A percentile compares a stretch with the other conserved stretches of the same genome.
These are phyloP conservation scores for Dothideomycetes sp. DNA, from an alignment of 2,329 filamentous ascomycete genomes.

Conservation along the genomic window DNA sequence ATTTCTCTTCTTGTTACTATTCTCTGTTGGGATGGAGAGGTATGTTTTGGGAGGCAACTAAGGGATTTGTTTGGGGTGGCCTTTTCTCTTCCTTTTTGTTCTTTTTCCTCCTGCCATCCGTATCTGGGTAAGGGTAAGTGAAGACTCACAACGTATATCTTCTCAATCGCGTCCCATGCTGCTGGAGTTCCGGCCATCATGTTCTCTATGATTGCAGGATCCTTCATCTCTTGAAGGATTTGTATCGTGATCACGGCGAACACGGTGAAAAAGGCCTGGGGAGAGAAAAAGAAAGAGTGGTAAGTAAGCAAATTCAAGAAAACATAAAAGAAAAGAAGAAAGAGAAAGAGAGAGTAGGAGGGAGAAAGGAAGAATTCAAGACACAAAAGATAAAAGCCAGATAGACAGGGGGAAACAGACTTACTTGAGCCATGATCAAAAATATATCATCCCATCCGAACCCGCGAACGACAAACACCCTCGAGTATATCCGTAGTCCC, in stretches of 20 bases:
- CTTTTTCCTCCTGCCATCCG: too few species aligned
- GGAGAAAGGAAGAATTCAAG: neutral
- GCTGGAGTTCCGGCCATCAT: neutral
- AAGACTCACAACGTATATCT: neutral
- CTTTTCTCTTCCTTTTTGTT: too few species aligned
- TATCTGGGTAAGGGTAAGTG: too few species aligned
- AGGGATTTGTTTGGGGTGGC: too few species aligned
- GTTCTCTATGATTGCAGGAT: neutral
- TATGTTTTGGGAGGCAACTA: too few species aligned
- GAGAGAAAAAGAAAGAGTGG: neutral
- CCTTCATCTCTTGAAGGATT: neutral
- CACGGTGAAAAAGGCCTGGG: neutral
- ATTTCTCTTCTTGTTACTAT: neutral
- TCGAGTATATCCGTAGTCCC: conserved; percentile 1
- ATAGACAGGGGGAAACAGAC: too few species aligned
- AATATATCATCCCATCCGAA: conserved; percentile 2
- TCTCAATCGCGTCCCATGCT: neutral
- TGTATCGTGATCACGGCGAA: neutral
- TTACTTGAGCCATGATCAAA: conserved; percentile 2
- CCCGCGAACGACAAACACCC: neutral
- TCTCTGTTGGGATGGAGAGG: too few species aligned
- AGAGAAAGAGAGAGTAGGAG: neutral
- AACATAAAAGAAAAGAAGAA: too few species aligned
- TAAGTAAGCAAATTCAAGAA: too few species aligned
- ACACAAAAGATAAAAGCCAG: too few species aligned